phyloP scores from a whole-genome alignment of 345 rosid species.

The Pugionium cornutum region DNA sequence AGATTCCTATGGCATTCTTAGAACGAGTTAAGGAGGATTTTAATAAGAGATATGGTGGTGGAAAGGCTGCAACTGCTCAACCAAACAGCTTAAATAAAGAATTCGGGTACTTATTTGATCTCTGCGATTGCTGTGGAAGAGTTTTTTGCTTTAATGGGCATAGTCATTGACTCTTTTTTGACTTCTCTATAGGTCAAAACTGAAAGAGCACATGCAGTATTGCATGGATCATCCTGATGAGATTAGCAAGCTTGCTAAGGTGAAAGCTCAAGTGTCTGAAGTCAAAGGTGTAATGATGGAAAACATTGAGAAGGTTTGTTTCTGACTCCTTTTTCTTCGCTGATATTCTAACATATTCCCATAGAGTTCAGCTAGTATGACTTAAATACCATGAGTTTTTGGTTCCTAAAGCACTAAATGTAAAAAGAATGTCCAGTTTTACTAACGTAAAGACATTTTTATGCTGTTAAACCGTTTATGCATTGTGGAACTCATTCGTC shows the following conservation, averaged over 20 bases:
- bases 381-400: not conserved
- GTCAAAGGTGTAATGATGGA: conserved; percentile 99
- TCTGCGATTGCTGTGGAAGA: not conserved
- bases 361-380: not conserved
- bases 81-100: conserved; percentile 79
- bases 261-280: conserved; percentile 95
- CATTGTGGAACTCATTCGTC: not conserved
- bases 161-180: conserved; percentile 22
- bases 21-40: conserved; percentile 94
- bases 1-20: conserved; percentile 85
- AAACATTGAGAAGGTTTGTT: conserved; percentile 85
- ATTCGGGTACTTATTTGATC: conserved; percentile 51
- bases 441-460: not conserved
- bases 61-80: conserved; percentile 80
- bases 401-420: not conserved
- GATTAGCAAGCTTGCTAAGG: conserved; percentile 95
- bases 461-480: not conserved
- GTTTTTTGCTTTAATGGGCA: not conserved
- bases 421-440: not conserved
- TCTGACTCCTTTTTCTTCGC: not conserved
- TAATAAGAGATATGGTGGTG: conserved; percentile 80
- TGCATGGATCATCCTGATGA: conserved; percentile 98
- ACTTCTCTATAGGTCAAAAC: conserved; percentile 56
- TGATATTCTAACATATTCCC: too few species aligned
- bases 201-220: conserved; percentile 94